phyloP scores from a whole-genome alignment of 176 grass and related monocot genomes.

The Triticum timopheevii region DNA sequence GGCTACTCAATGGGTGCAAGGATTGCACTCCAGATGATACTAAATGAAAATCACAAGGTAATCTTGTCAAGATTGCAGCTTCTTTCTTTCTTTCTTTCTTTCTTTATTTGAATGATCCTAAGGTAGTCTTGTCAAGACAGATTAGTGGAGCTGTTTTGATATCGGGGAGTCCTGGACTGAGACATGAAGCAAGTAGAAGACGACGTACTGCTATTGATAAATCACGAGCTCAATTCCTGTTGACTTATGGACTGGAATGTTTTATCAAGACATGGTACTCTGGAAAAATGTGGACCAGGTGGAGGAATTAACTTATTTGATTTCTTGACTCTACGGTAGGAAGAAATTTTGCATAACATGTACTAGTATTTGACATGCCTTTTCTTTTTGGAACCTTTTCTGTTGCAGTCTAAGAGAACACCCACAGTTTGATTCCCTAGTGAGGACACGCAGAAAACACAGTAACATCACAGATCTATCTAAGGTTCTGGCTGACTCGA shows the following conservation, averaged over 20 bases:
- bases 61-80: slow-evolving; percentile 3
- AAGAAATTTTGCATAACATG: slow-evolving; percentile 12
- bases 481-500: slow-evolving; percentile 66
- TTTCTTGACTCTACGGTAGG: background rate
- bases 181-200: slow-evolving; percentile 56
- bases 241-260: slow-evolving; percentile 60
- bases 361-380: slow-evolving; percentile 15
- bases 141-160: slow-evolving; percentile 82
- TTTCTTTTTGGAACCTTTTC: slow-evolving; percentile 18
- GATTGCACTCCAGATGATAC: slow-evolving; percentile 86
- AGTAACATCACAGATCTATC: slow-evolving; percentile 63
- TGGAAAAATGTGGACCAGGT: slow-evolving; percentile 83
- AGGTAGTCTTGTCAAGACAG: slow-evolving; percentile 42
- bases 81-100: slow-evolving; percentile 2
- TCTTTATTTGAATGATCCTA: slow-evolving; percentile 26
- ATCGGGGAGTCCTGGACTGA: slow-evolving; percentile 90
- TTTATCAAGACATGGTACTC: slow-evolving; percentile 89
- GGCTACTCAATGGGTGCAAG: slow-evolving; percentile 97
- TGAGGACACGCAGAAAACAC: slow-evolving; percentile 53
- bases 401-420: slow-evolving; percentile 68
- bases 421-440: slow-evolving; percentile 61
- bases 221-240: slow-evolving; percentile 74
- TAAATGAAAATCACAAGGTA: slow-evolving; percentile 82
- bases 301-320: background rate
- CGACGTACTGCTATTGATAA: slow-evolving; percentile 59